Evolutionary conservation across 208 protist species (phyloP), one percentile per base, ranked within the genome.

Genomic region (Balamuthia mandrillaris): DNA sequence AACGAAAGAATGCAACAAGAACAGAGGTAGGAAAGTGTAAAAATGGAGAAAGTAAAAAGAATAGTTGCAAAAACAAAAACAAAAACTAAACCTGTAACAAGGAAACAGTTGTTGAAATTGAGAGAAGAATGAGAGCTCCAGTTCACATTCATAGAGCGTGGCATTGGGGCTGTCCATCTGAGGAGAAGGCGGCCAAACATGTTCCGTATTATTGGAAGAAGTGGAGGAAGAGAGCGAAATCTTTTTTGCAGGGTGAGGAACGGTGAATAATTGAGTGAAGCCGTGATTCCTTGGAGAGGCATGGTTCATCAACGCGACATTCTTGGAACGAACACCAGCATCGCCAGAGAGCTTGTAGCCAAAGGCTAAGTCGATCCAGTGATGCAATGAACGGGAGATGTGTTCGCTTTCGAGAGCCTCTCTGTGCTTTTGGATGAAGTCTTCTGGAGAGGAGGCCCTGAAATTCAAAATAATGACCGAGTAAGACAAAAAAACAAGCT

Each of bases 341-440:
- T 51, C 61, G 21, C 89, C 89, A 7, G 61, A 54, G 41, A 95
- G 88, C 41, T 90, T 66, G 58, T 91, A 92, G 14, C 93, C 93
- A 75, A 92, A 95, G 42, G 94, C 93, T 12, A 95, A 72, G 51
- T 95, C 93, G 27, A 95, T 95, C 93, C 93, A 95, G 18, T 75
- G 9, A 45, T 93, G 84, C n/a, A 95, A 49, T 4, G 92, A 3
- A 9, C 24, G 14, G 66, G 72, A 90, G 1, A 93, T 91, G 45
- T 87, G 74, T 35, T 91, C 88, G 39, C 81, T 86, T 52, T 95
- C 93, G 1, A 95, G 72, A 12, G 87, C 89, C 18, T 81, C 47
- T 70, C 91, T 81, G 61, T 92, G 88, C 27, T 87, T 92, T 1
- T 41, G 29, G 2, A 94, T 85, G 60, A 94, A 94, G 31, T 88